A percentile compares a stretch with the other conserved stretches of the same genome.
These are phyloP conservation scores for Dryas octopetala DNA, from an alignment of 306 rosid species.

Conservation along the genomic window DNA sequence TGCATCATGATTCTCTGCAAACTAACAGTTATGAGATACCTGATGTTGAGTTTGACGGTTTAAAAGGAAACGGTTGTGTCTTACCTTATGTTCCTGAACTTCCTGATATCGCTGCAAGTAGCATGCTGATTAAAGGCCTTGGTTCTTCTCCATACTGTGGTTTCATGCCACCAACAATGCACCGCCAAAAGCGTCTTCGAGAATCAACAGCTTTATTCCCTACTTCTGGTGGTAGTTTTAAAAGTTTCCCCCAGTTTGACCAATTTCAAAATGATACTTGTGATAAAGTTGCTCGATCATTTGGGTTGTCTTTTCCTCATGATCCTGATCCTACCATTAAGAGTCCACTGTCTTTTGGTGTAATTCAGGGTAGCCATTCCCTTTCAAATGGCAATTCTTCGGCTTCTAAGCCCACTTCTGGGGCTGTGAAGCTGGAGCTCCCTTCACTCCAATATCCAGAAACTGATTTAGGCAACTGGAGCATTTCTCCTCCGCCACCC, in stretches of 20 bases:
- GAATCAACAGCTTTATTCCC: constrained; percentile 57
- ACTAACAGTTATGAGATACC: constrained; percentile 53
- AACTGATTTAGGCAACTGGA: constrained; percentile 84
- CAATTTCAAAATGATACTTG: constrained; percentile 44
- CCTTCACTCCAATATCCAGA: constrained; percentile 99
- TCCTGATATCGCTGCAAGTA: constrained; percentile 46
- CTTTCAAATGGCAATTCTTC: constrained; percentile 90
- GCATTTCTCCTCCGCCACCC: constrained; percentile 56
- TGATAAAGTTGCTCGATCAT: constrained; percentile 47
- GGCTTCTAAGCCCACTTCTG: constrained; percentile 70
- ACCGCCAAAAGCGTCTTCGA: constrained; percentile 60
- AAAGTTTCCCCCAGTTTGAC: constrained; percentile 43
- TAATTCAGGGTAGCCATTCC: constrained; percentile 65
- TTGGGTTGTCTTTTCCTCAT: constrained; percentile 47
- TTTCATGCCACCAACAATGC: constrained; percentile 45
- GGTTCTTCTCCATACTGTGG: constrained; percentile 64
- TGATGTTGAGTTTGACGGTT: constrained; percentile 55
- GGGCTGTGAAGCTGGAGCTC: constrained; percentile 96
- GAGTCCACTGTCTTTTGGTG: constrained; percentile 45
- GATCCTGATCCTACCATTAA: constrained; percentile 54
- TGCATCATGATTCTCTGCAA: constrained; percentile 46
- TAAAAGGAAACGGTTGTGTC: constrained; percentile 52
- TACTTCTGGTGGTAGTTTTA: constrained; percentile 42
- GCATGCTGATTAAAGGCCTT: constrained; percentile 53
- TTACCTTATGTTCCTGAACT: constrained; percentile 54